Percentiles rank a stretch among this genome's conserved stretches.
phyloP scores from a whole-genome alignment of 1,284 basidiomycete genomes.

The Ganoderma lucidum region DNA sequence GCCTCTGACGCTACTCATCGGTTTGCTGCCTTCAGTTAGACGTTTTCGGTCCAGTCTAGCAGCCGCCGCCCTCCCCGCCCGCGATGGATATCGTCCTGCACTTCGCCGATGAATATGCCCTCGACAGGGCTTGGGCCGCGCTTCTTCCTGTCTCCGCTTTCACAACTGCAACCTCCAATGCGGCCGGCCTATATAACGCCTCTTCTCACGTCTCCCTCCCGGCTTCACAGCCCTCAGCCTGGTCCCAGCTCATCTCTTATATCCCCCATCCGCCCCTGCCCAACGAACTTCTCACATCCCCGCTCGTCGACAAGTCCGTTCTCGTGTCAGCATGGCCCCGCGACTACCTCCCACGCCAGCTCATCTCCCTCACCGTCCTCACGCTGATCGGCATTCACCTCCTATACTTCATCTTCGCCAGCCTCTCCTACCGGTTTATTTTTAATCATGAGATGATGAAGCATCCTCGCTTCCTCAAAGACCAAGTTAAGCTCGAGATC shows the following conservation, averaged over 20 bases:
- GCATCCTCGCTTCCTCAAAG: conserved; percentile 92
- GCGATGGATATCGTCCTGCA: conserved; percentile 86
- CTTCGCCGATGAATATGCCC: conserved; percentile 75
- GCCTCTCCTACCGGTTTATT: conserved; percentile 84
- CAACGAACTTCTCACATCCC: conserved; percentile 43
- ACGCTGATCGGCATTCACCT: conserved; percentile 85
- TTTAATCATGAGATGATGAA: conserved; percentile 98
- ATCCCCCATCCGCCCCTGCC: conserved; percentile 65
- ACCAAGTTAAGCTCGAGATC: conserved; percentile 91
- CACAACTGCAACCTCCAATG: conserved; percentile 39
- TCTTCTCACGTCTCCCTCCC: conserved; percentile 45
- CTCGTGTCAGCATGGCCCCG: conserved; percentile 78
- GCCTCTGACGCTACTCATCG: conserved; percentile 15
- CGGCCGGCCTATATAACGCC: conserved; percentile 40
- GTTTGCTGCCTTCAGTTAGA: conserved; percentile 10
- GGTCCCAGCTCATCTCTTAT: conserved; percentile 61
- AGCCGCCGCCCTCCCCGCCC: conserved; percentile 10
- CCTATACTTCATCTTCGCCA: conserved; percentile 90
- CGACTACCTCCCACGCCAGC: conserved; percentile 82
- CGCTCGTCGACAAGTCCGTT: conserved; percentile 39
- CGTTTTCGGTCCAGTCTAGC: conserved; percentile 7
- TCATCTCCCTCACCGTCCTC: conserved; percentile 77
- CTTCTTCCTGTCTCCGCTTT: conserved; percentile 78
- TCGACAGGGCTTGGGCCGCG: conserved; percentile 83
- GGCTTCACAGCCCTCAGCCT: conserved; percentile 47